Conservation (phyloP, 1,139 yeast genomes). For the Suhomyces anneliseae region DNA sequence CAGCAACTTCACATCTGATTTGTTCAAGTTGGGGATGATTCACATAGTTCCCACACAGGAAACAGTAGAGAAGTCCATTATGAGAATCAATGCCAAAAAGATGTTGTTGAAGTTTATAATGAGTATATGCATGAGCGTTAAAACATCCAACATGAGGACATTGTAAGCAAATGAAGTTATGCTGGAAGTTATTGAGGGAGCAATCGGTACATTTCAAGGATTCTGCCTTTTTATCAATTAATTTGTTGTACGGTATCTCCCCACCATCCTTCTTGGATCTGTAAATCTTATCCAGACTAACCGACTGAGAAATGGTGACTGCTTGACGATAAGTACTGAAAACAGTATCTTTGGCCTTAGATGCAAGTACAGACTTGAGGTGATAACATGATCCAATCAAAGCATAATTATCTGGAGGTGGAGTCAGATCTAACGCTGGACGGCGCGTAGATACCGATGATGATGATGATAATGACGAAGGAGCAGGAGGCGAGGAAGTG, state of each 20-base stretch:
- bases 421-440: conserved; percentile 16
- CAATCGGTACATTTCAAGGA: conserved; percentile 56
- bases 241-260: conserved; percentile 26
- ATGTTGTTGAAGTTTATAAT: conserved; percentile 65
- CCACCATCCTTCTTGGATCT: conserved; percentile 33
- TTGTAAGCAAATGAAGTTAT: conserved; percentile 70
- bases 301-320: conserved; percentile 45
- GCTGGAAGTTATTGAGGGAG: conserved; percentile 43
- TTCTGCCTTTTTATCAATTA: conserved; percentile 40
- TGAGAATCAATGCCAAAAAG: conserved; percentile 67
- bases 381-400: conserved; percentile 54
- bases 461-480: neutral
- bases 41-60: conserved; percentile 72
- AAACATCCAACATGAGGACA: conserved; percentile 84
- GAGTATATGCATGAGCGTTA: conserved; percentile 47
- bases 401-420: conserved; percentile 29
- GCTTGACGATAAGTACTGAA: conserved; percentile 60
- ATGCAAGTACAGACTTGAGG: conserved; percentile 50
- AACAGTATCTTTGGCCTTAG: conserved; percentile 57
- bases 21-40: conserved; percentile 58
- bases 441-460: conserved; percentile 2
- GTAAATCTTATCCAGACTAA: conserved; percentile 22
- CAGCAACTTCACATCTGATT: conserved; percentile 40
- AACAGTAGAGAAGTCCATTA: conserved; percentile 68
- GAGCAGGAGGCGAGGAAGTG: too few relatives aligned